Evolutionary conservation across 345 rosid genomes (phyloP), one percentile per base, ranked within the genome.

Genomic region (Gossypium mustelinum): DNA sequence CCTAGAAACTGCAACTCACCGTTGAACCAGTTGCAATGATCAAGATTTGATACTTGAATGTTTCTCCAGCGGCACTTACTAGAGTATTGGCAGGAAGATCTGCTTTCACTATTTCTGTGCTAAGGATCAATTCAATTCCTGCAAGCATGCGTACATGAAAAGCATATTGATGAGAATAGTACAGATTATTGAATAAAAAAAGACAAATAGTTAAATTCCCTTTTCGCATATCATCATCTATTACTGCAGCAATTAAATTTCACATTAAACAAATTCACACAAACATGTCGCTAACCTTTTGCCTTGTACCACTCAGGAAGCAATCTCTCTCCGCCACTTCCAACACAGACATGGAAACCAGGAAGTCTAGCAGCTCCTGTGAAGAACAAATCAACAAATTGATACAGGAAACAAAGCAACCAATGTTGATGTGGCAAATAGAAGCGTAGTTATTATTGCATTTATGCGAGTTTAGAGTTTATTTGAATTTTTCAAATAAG

Each of bases 321-420:
- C 44, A 91, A 83, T 82, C 96, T 93, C 83, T 93, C 98, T 74
- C 98, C 97, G 54, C 99, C 98, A 81, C 94, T 84, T 75, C 99
- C 99, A 83, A 95, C 98, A 80, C 99, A 95, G 74, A 81, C 84
- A 86, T 93, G 93, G 82, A 95, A 95, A 34, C 98, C 97, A 1
- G 98, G 99, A 81, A 93, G 99, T 78, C 99, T 90, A 76, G 99
- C 97, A 82, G 97, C 82, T 34, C 94, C 98, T 95, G 87, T 55
- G 76, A 55, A 51, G 52, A 44, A 50, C 24, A 52, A 57, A 65
- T 62, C 44, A 81, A 3, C 2, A 76, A 51, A 16, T 4, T 61
- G 18, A 71, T 20, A 12, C 18, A 17, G 54, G 45, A 52, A 71
- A 50, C 39, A 59, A 61, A 22, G 52, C 63, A 75, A 56, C 24